Evolutionary conservation across 2,329 filamentous ascomycete species (phyloP).

Genomic region (Colletotrichum sublineola): DNA sequence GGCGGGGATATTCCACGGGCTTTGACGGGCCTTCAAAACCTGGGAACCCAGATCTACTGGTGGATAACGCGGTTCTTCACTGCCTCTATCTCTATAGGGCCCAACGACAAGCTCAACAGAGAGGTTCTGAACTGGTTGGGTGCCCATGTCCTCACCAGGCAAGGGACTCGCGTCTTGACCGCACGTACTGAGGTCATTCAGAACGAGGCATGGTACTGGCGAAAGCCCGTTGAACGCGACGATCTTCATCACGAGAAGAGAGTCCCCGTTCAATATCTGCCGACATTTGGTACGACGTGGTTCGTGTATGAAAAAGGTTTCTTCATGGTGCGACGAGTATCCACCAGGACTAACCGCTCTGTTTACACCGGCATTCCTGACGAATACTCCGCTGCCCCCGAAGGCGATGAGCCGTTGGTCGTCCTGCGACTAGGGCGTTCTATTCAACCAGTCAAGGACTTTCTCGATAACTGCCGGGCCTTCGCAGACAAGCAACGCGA

Average conservation of each 20-base stretch:
- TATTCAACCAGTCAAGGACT: slow-evolving; percentile 48
- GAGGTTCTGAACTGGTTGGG: slow-evolving; percentile 56
- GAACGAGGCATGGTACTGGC: slow-evolving; percentile 51
- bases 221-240: slow-evolving; percentile 46
- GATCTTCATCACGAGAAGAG: slow-evolving; percentile 52
- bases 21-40: slow-evolving; percentile 47
- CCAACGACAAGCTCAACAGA: slow-evolving; percentile 54
- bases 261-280: slow-evolving; percentile 53
- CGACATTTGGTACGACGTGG: slow-evolving; percentile 55
- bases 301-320: slow-evolving; percentile 51
- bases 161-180: slow-evolving; percentile 51
- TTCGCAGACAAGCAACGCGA: slow-evolving; percentile 53
- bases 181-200: slow-evolving; percentile 51
- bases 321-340: slow-evolving; percentile 54
- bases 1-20: slow-evolving; percentile 52
- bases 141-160: slow-evolving; percentile 50
- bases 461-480: slow-evolving; percentile 49
- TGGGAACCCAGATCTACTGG: slow-evolving; percentile 51
- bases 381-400: slow-evolving; percentile 51
- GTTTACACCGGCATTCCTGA: slow-evolving; percentile 45
- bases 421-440: slow-evolving; percentile 56
- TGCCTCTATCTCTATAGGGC: slow-evolving; percentile 53
- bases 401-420: slow-evolving; percentile 54
- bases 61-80: slow-evolving; percentile 54
- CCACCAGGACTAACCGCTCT: slow-evolving; percentile 37